Evolutionary conservation across 352 stramenopile species (phyloP).

Genomic region (Pythium graminicola): DNA sequence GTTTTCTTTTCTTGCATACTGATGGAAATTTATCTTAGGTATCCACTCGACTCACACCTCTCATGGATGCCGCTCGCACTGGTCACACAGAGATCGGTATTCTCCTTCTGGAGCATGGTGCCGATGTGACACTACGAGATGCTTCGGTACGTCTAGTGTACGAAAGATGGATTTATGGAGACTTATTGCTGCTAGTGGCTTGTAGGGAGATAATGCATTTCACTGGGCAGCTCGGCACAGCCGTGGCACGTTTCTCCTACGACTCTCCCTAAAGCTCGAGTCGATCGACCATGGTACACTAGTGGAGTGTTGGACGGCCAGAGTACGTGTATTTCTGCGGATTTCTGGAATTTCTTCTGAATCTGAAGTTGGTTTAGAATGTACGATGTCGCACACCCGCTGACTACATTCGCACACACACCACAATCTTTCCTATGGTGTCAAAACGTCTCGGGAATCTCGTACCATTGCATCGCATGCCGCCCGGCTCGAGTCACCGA

Average conservation of each 20-base stretch:
- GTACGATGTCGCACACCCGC: slow-evolving; percentile 42
- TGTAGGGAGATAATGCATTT: slow-evolving; percentile 59
- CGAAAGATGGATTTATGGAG: too few species aligned
- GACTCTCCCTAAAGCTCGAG: slow-evolving; percentile 39
- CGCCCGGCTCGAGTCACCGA: not conserved
- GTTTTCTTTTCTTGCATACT: not conserved
- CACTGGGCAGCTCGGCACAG: slow-evolving; percentile 56
- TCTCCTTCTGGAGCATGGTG: slow-evolving; percentile 40
- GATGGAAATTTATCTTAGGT: slow-evolving; percentile 19
- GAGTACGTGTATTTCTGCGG: slow-evolving; percentile 22
- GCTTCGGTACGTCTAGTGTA: slow-evolving; percentile 33
- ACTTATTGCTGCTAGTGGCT: not conserved
- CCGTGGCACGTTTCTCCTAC: slow-evolving; percentile 44
- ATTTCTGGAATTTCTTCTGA: not conserved
- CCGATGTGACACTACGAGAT: slow-evolving; percentile 36
- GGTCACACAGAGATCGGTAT: slow-evolving; percentile 44
- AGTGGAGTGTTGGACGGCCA: slow-evolving; percentile 39
- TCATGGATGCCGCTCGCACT: slow-evolving; percentile 54
- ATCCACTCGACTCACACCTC: slow-evolving; percentile 40
- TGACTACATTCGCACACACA: slow-evolving; percentile 34
- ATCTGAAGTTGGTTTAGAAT: slow-evolving; percentile 30
- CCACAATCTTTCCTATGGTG: slow-evolving; percentile 42
- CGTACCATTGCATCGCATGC: slow-evolving; percentile 4
- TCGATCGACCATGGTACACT: slow-evolving; percentile 21
- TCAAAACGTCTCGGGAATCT: slow-evolving; percentile 34